A percentile compares a stretch with the other conserved stretches of the same genome.
These are phyloP conservation scores for Gliomastix tumulicola DNA, from an alignment of 2,329 filamentous ascomycete genomes.

Conservation along the genomic window DNA sequence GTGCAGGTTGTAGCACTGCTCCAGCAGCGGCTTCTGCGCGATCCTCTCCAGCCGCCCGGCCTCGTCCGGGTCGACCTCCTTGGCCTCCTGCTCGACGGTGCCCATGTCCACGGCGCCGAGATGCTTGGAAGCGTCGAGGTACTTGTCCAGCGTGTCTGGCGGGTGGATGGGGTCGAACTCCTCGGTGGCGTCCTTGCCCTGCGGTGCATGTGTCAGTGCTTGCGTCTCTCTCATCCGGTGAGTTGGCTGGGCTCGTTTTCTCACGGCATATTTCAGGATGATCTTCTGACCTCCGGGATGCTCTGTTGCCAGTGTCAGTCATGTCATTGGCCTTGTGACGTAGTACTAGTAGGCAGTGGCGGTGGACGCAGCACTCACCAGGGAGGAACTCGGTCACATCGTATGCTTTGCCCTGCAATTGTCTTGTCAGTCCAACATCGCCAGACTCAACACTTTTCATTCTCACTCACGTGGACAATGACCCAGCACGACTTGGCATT, in stretches of 20 bases:
- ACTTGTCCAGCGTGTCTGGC: conserved; percentile 80
- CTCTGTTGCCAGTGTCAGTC: too few species aligned
- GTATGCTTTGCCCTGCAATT: conserved; percentile 67
- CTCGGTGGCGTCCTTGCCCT: conserved; percentile 87
- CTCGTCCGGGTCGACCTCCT: conserved; percentile 57
- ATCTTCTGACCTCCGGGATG: conserved; percentile 88
- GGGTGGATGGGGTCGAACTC: conserved; percentile 87
- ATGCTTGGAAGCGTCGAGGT: conserved; percentile 78
- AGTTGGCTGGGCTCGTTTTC: conserved; percentile 10
- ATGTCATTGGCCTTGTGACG: too few species aligned
- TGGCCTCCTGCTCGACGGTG: conserved; percentile 66
- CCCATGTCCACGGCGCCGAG: conserved; percentile 84
- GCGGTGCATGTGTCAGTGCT: background rate
- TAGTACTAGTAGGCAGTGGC: too few species aligned
- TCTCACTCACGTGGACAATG: conserved; percentile 61
- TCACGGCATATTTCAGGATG: conserved; percentile 85
- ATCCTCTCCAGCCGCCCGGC: conserved; percentile 66
- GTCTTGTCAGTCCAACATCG: conserved; percentile 5
- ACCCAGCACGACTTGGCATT: conserved; percentile 84
- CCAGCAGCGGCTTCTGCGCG: conserved; percentile 67
- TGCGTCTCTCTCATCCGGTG: background rate
- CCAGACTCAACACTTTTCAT: too few species aligned
- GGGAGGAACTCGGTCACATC: conserved; percentile 88
- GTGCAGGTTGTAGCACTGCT: conserved; percentile 87
- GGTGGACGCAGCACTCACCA: too few species aligned